Evolutionary conservation across 495 filamentous ascomycete genomes (phyloP), one percentile per base, ranked within the genome.

Genomic region (Talaromyces stipitatus): DNA sequence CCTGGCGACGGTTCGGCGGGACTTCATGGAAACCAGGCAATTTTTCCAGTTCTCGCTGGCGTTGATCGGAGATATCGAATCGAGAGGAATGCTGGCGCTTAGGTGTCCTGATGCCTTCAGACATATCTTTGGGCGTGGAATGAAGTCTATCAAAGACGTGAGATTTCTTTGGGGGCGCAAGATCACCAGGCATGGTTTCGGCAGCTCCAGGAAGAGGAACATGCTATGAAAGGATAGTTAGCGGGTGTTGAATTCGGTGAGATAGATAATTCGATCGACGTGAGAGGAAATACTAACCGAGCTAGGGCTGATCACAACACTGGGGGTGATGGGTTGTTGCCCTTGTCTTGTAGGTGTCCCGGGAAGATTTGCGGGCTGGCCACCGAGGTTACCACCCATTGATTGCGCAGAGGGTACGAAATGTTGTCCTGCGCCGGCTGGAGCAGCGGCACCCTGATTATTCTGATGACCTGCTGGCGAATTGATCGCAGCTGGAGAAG

Each of bases 11-110:
- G 61, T 95, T 92, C 18, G 94, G 95, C 9, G 92, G 87, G 50
- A 97, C 94, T 72, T 99, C 94, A 68, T 97, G 94, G 75, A 99
- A 99, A n/a, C 94, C 92, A 1, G 92, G 91, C 11, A 97, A 78
- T 74, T 99, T 99, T 67, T 97, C 95, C 43, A 99, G 76, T 72
- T 99, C 94, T 61, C 94, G 81, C 67, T 96, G 90, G 50, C 83
- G 78, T 66, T 88, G 85, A 56, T 95, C 90, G 5, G 94, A 99
- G 59, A 99, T 94, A 66, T 97, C 92, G 67, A 99, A 97, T 60
- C 95, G 83, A 18, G 94, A 99, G 24, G 95, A 97, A 66, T 97
- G 91, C 68, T 97, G 94, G 64, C 95, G 84, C 71, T 92, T 95
- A 6, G 94, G 94, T 7, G 94, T 97, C 65, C 91, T 82, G 57